Conservation (phyloP, 768 basidiomycete genomes). For the Leccinum incarnatum region DNA sequence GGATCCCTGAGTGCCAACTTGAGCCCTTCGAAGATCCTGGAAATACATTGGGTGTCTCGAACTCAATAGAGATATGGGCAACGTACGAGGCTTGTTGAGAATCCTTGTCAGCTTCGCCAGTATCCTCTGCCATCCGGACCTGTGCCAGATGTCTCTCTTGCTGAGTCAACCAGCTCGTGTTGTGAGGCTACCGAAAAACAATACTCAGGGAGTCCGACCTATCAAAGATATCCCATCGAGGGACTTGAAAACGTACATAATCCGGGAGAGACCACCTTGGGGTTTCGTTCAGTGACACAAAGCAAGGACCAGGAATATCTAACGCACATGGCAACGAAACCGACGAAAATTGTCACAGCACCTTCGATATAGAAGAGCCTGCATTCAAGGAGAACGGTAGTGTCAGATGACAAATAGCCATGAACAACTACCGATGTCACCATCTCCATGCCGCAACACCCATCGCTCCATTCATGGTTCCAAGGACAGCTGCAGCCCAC, state of each 20-base stretch:
- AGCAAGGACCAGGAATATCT: not conserved
- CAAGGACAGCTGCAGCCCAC: not conserved
- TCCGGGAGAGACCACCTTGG: not conserved
- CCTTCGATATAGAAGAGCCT: not conserved
- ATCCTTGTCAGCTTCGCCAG: slow-evolving; percentile 64
- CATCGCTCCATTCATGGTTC: not conserved
- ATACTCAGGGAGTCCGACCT: not conserved
- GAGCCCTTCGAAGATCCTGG: slow-evolving; percentile 51
- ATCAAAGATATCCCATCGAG: not conserved
- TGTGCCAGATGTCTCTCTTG: slow-evolving; percentile 57
- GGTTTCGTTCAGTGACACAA: not conserved
- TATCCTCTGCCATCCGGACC: slow-evolving; percentile 63
- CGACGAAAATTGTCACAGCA: not conserved
- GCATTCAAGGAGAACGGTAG: not conserved
- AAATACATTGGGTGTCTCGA: not conserved
- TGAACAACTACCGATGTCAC: not conserved
- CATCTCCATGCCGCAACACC: not conserved
- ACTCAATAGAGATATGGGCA: not conserved
- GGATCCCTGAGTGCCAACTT: slow-evolving; percentile 54
- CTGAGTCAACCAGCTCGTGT: slow-evolving; percentile 53
- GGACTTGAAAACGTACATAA: not conserved
- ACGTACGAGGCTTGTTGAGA: slow-evolving; percentile 13
- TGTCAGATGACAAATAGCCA: not conserved
- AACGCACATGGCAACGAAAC: not conserved
- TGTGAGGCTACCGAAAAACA: not conserved